A percentile compares a stretch with the other conserved stretches of the same genome.
Evolutionary conservation across 148 eudicot species (phyloP).

Genomic region (Dianthus caryophyllus): DNA sequence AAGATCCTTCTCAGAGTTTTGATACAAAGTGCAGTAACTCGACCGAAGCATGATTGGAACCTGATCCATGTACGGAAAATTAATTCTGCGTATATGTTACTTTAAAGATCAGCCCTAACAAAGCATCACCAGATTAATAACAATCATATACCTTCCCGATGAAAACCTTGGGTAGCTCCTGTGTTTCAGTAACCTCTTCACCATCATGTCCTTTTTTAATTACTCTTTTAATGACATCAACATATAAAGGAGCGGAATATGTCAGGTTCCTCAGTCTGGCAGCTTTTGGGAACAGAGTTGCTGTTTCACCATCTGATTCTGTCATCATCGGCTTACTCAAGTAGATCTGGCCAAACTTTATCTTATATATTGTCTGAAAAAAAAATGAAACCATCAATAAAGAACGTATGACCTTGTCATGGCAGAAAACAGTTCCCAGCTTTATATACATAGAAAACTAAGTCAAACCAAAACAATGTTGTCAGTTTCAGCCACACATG

Average conservation of each 20-base stretch:
- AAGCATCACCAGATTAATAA: neutral
- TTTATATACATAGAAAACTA: neutral
- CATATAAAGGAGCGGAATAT: conserved; percentile 95
- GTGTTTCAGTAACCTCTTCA: conserved; percentile 87
- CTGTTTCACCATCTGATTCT: conserved; percentile 98
- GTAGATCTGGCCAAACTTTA: conserved; percentile 90
- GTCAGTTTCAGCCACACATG: neutral
- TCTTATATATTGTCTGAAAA: conserved; percentile 88
- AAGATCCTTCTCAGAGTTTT: conserved; percentile 95
- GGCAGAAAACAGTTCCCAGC: neutral
- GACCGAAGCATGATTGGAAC: conserved; percentile 99
- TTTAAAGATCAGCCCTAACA: neutral
- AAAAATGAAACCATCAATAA: conserved; percentile 10
- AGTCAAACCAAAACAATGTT: neutral
- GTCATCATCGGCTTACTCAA: conserved; percentile 99
- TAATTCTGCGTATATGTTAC: neutral
- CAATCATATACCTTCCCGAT: conserved; percentile 74
- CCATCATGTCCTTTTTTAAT: conserved; percentile 96
- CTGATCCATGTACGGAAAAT: conserved; percentile 27
- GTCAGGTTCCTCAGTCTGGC: conserved; percentile 93
- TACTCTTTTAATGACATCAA: conserved; percentile 79
- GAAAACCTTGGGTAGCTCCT: conserved; percentile 90
- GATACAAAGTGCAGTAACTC: conserved; percentile 88
- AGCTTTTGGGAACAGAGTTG: conserved; percentile 95
- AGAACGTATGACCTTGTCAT: conserved; percentile 1